A percentile compares a stretch with the other conserved stretches of the same genome.
Evolutionary conservation across 345 rosid species (phyloP).

Genomic region (Boechera retrofracta): DNA sequence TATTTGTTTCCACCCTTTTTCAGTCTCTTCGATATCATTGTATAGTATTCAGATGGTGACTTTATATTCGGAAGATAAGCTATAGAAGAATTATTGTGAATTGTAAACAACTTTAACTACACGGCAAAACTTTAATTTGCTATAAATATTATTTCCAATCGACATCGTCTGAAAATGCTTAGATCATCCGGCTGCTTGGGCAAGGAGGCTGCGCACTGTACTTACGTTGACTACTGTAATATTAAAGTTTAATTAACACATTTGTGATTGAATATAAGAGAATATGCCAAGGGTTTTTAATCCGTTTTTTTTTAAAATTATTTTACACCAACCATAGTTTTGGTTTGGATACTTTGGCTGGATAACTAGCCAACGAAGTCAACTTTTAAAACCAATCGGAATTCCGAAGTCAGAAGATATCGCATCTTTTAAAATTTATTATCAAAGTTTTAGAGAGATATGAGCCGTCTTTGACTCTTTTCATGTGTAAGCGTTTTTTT

Average conservation of each 20-base stretch:
- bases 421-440: neutral
- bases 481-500: neutral
- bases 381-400: neutral
- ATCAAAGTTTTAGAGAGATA: neutral
- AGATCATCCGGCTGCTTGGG: conserved; percentile 33
- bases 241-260: neutral
- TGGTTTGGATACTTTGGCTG: neutral
- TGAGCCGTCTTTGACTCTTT: neutral
- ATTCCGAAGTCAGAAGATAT: neutral
- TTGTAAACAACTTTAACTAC: neutral
- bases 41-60: neutral
- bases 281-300: conserved; percentile 11
- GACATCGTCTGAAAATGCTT: conserved; percentile 2
- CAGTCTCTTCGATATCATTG: neutral
- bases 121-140: conserved; percentile 10
- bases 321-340: neutral
- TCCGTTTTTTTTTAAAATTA: neutral
- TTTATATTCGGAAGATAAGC: conserved; percentile 6
- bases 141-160: neutral
- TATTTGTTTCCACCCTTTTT: neutral
- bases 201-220: conserved; percentile 21
- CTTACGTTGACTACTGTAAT: neutral
- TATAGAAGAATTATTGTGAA: conserved; percentile 13
- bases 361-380: neutral
- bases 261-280: conserved; percentile 20